phyloP scores from a whole-genome alignment of 2,329 filamentous ascomycete genomes.

The Colletotrichum musicola region DNA sequence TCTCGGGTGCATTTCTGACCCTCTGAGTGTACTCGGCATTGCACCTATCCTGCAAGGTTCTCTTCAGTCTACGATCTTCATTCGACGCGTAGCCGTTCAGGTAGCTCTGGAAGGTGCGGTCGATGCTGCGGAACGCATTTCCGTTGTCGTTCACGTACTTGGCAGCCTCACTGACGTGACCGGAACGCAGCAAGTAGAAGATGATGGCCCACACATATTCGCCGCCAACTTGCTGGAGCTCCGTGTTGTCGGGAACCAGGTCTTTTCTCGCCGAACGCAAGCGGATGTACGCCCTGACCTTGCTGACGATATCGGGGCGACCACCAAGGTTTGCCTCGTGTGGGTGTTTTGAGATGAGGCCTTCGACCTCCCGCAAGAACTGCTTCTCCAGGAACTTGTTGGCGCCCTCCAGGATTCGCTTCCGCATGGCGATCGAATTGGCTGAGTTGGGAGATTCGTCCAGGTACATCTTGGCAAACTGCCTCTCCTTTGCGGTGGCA shows the following conservation, averaged over 20 bases:
- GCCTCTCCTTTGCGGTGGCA: slow-evolving; percentile 78
- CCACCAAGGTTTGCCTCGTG: slow-evolving; percentile 91
- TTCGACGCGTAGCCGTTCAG: slow-evolving; percentile 85
- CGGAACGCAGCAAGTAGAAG: slow-evolving; percentile 90
- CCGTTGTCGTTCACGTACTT: slow-evolving; percentile 86
- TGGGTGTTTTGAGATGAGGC: slow-evolving; percentile 83
- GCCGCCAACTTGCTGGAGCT: slow-evolving; percentile 82
- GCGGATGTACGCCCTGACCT: slow-evolving; percentile 92
- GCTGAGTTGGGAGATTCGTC: slow-evolving; percentile 77
- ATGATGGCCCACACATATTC: slow-evolving; percentile 95
- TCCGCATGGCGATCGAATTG: slow-evolving; percentile 76
- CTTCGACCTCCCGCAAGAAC: slow-evolving; percentile 84
- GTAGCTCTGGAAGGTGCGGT: slow-evolving; percentile 90
- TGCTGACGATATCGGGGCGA: slow-evolving; percentile 87
- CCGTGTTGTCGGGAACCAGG: slow-evolving; percentile 82
- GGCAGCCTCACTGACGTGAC: slow-evolving; percentile 85
- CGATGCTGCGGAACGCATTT: slow-evolving; percentile 87
- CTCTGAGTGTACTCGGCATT: slow-evolving; percentile 91
- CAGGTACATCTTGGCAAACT: slow-evolving; percentile 82
- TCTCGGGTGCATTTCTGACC: slow-evolving; percentile 84
- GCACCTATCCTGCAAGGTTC: slow-evolving; percentile 87
- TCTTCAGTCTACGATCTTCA: slow-evolving; percentile 80
- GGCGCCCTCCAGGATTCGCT: slow-evolving; percentile 83
- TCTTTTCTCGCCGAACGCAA: slow-evolving; percentile 85
- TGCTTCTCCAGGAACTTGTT: slow-evolving; percentile 83